Conservation (phyloP, 148 eudicot genomes). For the Chenopodium album region DNA sequence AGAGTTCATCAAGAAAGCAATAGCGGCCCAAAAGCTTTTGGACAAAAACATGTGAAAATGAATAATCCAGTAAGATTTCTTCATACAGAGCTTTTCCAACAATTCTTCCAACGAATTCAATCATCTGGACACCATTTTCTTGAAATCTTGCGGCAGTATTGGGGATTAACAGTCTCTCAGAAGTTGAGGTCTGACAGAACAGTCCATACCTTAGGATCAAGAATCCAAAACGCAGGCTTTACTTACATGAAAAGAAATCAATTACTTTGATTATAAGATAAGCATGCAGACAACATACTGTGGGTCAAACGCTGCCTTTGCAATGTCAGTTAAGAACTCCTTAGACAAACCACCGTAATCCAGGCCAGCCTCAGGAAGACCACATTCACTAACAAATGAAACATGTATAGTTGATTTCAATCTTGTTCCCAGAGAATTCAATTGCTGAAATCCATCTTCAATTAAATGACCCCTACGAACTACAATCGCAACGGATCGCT, state of each 20-base stretch:
- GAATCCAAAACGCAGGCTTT: conserved; percentile 22
- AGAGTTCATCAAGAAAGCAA: conserved; percentile 91
- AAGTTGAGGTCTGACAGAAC: conserved; percentile 87
- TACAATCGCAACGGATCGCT: conserved; percentile 74
- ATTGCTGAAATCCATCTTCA: conserved; percentile 90
- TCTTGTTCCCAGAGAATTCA: conserved; percentile 73
- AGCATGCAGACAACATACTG: conserved; percentile 49
- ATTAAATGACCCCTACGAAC: conserved; percentile 85
- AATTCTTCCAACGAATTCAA: conserved; percentile 92
- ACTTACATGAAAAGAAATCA: conserved; percentile 8
- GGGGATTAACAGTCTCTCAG: conserved; percentile 86
- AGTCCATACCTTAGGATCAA: conserved; percentile 67
- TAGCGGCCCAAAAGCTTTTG: conserved; percentile 95
- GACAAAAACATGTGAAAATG: conserved; percentile 89
- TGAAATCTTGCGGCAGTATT: conserved; percentile 73
- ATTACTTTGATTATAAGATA: not conserved
- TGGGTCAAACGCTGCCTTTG: conserved; percentile 83
- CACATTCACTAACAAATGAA: conserved; percentile 94
- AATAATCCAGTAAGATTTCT: conserved; percentile 87
- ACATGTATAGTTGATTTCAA: conserved; percentile 86
- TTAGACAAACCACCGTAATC: conserved; percentile 97
- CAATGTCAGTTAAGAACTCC: conserved; percentile 90
- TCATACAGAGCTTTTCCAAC: conserved; percentile 98
- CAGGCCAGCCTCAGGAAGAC: conserved; percentile 95
- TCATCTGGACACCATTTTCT: conserved; percentile 88